Evolutionary conservation across 805 yeast genomes (phyloP), one percentile per base, ranked within the genome.

Genomic region (Candida piceae): DNA sequence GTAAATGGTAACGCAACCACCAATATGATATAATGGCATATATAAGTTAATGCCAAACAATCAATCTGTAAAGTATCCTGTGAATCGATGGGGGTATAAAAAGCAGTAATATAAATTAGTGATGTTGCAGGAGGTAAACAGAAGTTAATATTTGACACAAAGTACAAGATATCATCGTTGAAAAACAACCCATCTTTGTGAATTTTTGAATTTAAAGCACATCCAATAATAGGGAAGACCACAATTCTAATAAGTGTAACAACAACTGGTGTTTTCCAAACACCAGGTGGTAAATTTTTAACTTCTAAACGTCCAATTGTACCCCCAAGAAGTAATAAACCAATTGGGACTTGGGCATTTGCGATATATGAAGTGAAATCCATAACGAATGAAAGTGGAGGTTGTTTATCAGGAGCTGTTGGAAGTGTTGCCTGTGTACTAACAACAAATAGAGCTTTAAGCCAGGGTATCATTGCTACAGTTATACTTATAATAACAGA

Each of bases 61-160:
- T 90, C 95, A 80, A 90, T 79, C 58, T 88, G 89, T 12, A 73
- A 45, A 45, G 70, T 76, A 25, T 67, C 69, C 2, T 67, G 65
- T 5, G 67, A 52, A 23, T 56, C 64, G 2, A 82, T 76, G 13
- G 93, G 94, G 1, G 89, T 79, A 58, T 81, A 85, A 53, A 86
- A 79, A 3, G 96, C 90, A 2, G 97, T 89, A 46, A 89, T 71
- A 59, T 88, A 90, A 12, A 90, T 80, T 52, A 87, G 80, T 0
- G 93, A 72, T 0, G 97, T 90, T 0, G 96, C 94, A 35, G 85
- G 80, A 0, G 97, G 97, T 40, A 86, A 72, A 0, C 90, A 81
- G 57, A 79, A 84, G 10, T 80, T 77, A 21, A 89, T 66, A 22
- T 83, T 80, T 52, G 83, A 69, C 5, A 89, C 80, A 50, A 90